Conservation (phyloP, 441 rosid genomes). For the Aquilaria agallochum region DNA sequence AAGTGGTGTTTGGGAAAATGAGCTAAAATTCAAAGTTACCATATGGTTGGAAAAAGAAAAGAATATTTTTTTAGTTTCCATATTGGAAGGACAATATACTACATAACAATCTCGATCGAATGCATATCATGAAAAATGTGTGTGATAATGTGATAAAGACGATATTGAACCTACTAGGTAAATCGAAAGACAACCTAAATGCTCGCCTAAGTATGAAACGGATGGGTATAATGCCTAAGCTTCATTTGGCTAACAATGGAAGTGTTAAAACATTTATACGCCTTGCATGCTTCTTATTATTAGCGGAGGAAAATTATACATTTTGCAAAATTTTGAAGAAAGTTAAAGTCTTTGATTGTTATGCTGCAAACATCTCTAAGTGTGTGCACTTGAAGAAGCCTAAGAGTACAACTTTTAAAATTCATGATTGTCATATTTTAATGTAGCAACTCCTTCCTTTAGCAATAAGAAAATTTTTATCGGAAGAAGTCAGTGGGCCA, state of each 20-base stretch:
- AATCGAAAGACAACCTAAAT: conserved; percentile 9
- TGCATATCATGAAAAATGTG: conserved; percentile 16
- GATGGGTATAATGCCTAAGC: not conserved
- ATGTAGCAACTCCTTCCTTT: not conserved
- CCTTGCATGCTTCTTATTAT: not conserved
- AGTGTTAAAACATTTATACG: not conserved
- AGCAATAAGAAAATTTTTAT: not conserved
- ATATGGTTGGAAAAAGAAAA: conserved; percentile 4
- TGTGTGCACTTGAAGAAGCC: not conserved
- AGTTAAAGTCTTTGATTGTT: conserved; percentile 1
- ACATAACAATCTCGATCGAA: not conserved
- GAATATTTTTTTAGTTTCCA: conserved; percentile 5
- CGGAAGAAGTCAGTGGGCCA: not conserved
- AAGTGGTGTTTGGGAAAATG: not conserved
- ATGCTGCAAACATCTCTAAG: not conserved
- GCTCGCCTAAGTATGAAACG: not conserved
- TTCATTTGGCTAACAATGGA: not conserved
- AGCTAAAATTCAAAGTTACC: not conserved
- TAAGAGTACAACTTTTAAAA: not conserved
- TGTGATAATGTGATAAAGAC: conserved; percentile 12
- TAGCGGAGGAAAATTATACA: not conserved
- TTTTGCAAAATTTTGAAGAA: conserved; percentile 5
- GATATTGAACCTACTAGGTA: not conserved
- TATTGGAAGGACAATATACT: conserved; percentile 3
- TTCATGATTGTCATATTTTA: conserved; percentile 14